Evolutionary conservation across 2,329 filamentous ascomycete species (phyloP).

Genomic region (Sclerotinia minor): DNA sequence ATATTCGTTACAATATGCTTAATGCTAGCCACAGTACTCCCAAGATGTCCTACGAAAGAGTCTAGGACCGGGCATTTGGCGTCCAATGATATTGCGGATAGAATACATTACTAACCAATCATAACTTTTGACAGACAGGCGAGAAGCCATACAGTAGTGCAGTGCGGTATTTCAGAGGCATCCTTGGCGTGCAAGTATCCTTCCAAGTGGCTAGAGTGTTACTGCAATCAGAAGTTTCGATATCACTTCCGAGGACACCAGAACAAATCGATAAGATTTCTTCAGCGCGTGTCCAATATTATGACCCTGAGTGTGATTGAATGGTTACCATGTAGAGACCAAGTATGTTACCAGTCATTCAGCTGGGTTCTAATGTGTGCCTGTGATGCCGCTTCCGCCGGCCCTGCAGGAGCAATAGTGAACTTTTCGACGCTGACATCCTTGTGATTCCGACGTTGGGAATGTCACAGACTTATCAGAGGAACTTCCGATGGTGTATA

Average conservation of each 20-base stretch:
- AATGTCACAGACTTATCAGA: neutral
- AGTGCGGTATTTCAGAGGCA: neutral
- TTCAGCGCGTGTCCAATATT: neutral
- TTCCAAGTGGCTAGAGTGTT: neutral
- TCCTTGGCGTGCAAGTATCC: neutral
- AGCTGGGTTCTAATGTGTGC: neutral
- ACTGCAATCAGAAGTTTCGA: neutral
- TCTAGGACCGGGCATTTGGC: neutral
- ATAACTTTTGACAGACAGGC: neutral
- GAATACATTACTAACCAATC: no score
- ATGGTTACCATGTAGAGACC: neutral
- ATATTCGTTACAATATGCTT: neutral
- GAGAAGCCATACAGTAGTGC: neutral
- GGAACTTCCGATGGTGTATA: neutral
- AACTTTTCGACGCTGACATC: neutral
- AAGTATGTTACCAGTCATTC: neutral
- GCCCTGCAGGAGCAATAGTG: neutral
- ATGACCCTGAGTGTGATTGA: neutral
- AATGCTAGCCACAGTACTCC: neutral
- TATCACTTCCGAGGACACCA: neutral
- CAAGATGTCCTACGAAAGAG: neutral
- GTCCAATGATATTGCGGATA: neutral
- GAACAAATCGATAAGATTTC: neutral
- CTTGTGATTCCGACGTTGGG: neutral
- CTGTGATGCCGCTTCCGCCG: neutral